phyloP scores from a whole-genome alignment of 352 stramenopile genomes.

The Globisporangium polare region DNA sequence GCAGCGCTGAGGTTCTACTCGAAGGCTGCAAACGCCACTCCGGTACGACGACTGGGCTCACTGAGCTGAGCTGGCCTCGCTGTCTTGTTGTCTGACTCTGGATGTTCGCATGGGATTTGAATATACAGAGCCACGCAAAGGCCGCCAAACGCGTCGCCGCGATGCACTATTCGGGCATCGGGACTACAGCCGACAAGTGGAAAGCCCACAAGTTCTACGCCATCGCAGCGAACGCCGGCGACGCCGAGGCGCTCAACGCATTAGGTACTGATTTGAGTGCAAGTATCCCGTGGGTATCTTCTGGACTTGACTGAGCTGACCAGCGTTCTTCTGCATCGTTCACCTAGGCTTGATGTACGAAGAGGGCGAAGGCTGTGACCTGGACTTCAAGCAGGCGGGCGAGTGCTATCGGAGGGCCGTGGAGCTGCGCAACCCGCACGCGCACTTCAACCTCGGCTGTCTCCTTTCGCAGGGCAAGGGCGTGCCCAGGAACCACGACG shows the following conservation, averaged over 20 bases:
- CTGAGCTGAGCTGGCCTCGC: not conserved
- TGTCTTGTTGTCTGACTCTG: not conserved
- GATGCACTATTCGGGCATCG: slow-evolving; percentile 63
- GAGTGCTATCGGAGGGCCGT: slow-evolving; percentile 53
- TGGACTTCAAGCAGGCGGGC: slow-evolving; percentile 55
- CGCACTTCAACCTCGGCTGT: slow-evolving; percentile 78
- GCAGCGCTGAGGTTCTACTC: slow-evolving; percentile 57
- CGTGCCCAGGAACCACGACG: slow-evolving; percentile 45
- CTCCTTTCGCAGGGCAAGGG: slow-evolving; percentile 61
- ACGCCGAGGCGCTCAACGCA: slow-evolving; percentile 66
- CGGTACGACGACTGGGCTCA: slow-evolving; percentile 8
- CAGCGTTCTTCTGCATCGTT: no score
- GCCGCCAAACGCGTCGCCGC: slow-evolving; percentile 52
- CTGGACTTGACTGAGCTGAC: not conserved
- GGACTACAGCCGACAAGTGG: slow-evolving; percentile 40
- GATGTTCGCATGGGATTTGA: not conserved
- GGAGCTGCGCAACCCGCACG: slow-evolving; percentile 42
- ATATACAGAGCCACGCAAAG: slow-evolving; percentile 34
- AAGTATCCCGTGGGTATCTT: no score
- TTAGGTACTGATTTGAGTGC: slow-evolving; percentile 50
- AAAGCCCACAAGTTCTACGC: slow-evolving; percentile 52
- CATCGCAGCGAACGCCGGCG: slow-evolving; percentile 42
- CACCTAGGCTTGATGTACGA: slow-evolving; percentile 79
- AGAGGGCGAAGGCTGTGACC: slow-evolving; percentile 67
- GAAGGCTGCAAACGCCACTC: slow-evolving; percentile 39